These are phyloP conservation scores for Aquilaria agallochum DNA, from an alignment of 441 rosid species.

Conservation along the genomic window DNA sequence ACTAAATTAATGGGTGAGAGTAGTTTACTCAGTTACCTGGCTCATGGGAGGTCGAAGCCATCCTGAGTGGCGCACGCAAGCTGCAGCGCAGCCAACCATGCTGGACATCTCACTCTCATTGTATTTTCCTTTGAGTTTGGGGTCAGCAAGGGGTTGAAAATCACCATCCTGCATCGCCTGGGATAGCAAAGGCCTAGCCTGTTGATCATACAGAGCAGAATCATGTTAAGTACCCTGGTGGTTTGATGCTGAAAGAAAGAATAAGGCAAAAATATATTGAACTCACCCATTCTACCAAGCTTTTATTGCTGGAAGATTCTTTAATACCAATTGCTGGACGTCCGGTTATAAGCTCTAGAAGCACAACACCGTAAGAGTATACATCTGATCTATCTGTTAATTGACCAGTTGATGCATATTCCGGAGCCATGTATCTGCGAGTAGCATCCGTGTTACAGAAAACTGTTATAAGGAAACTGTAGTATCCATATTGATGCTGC, in stretches of 20 bases:
- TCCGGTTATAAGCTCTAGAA: constrained; percentile 57
- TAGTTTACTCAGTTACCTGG: constrained; percentile 31
- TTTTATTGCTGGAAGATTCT: constrained; percentile 24
- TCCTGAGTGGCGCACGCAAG: constrained; percentile 49
- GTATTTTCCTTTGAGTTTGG: constrained; percentile 28
- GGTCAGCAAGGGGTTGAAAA: constrained; percentile 36
- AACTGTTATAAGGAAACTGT: no score
- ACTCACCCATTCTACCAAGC: constrained; percentile 51
- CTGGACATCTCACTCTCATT: constrained; percentile 28
- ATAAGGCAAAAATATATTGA: not conserved
- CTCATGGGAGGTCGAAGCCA: constrained; percentile 53
- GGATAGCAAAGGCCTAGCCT: constrained; percentile 48
- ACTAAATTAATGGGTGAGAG: not conserved
- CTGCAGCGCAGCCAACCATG: constrained; percentile 44
- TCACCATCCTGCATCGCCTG: constrained; percentile 28
- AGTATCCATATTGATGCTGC: no score
- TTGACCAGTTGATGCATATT: constrained; percentile 49
- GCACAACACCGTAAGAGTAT: constrained; percentile 48
- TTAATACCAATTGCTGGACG: constrained; percentile 30
- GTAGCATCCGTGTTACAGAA: not conserved
- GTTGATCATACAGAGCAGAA: not conserved
- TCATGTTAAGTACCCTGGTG: not conserved
- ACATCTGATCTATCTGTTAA: constrained; percentile 52
- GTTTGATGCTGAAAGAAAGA: not conserved
- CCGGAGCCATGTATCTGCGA: constrained; percentile 32